Evolutionary conservation across 805 yeast genomes (phyloP), one percentile per base, ranked within the genome.

Genomic region (Yarrowia sp.): DNA sequence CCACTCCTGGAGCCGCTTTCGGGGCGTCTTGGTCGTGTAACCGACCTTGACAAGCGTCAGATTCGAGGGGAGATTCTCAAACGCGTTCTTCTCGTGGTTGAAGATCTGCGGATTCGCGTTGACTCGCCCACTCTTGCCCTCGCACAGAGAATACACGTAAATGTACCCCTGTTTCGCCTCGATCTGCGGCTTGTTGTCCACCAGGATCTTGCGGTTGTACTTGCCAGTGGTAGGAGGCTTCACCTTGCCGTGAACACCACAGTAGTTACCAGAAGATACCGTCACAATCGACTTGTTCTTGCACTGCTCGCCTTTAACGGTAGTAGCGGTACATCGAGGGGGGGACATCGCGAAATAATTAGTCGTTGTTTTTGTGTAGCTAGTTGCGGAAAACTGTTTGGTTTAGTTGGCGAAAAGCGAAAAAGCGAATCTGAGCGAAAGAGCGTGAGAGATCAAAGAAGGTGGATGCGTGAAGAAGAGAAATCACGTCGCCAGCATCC

Each of bases 31-130:
- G 16, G 69, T 66, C 4, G 74, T 71, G 62, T 62, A 69, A 5
- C 74, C 74, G 5, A 71, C 71, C 56, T 71, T 71, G 47, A 71
- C 63, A 32, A 71, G 69, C 47, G 66, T 46, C 22, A 61, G 38
- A 24, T 46, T 62, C 6, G 27, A 32, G 2, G 55, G 51, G 13
- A 67, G 42, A 12, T 58, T 56, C 36, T 60, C 64, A 56, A 62
- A 70, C 41, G 60, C 41, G 5, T 61, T 32, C 24, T 38, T 56
- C 7, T 31, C 44, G 21, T 61, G 62, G 63, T 68, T 66, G 63
- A 49, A 69, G 7, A 69, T 62, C 47, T 68, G 68, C 16, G 65
- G 70, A 31, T 70, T 69, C 19, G 49, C 36, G 16, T 65, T 67
- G 5, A 46, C 58, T n/a, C 62, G 33, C 12, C 63, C 65, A 2